Conservation (phyloP, 345 rosid genomes). For the Noccaea bulbosa region DNA sequence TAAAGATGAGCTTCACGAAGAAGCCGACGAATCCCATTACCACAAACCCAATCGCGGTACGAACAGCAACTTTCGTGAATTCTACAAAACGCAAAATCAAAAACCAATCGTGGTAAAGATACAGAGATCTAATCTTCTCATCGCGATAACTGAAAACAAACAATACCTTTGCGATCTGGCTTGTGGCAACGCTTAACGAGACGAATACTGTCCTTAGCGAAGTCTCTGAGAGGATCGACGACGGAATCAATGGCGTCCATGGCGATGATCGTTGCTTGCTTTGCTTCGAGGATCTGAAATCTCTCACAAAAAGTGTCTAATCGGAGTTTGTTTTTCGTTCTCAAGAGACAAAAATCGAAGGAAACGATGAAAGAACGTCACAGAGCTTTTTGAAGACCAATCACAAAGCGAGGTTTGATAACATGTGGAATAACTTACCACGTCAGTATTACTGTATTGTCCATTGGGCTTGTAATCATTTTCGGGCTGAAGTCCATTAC, state of each 20-base stretch:
- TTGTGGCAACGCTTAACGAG: conserved; percentile 86
- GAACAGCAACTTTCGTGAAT: conserved; percentile 78
- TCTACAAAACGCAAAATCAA: conserved; percentile 47
- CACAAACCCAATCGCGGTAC: conserved; percentile 81
- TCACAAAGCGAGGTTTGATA: background rate
- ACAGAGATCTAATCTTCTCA: background rate
- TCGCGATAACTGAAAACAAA: no score
- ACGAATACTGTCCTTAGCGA: conserved; percentile 76
- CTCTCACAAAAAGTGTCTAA: conserved; percentile 5
- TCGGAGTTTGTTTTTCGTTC: background rate
- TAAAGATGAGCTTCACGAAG: conserved; percentile 76
- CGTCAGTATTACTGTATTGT: background rate
- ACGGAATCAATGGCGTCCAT: conserved; percentile 83
- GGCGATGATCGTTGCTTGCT: conserved; percentile 26
- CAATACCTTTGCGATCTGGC: conserved; percentile 50
- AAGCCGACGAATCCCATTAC: conserved; percentile 89
- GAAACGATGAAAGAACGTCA: conserved; percentile 29
- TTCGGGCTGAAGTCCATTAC: background rate
- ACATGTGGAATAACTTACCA: conserved; percentile 23
- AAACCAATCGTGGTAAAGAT: background rate
- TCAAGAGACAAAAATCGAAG: no score
- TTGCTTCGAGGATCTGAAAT: background rate
- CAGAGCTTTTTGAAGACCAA: conserved; percentile 5
- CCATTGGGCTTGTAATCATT: conserved; percentile 4
- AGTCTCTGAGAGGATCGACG: conserved; percentile 77